These are phyloP conservation scores for Abrus pulchellus DNA, from an alignment of 306 rosid species.

Conservation along the genomic window DNA sequence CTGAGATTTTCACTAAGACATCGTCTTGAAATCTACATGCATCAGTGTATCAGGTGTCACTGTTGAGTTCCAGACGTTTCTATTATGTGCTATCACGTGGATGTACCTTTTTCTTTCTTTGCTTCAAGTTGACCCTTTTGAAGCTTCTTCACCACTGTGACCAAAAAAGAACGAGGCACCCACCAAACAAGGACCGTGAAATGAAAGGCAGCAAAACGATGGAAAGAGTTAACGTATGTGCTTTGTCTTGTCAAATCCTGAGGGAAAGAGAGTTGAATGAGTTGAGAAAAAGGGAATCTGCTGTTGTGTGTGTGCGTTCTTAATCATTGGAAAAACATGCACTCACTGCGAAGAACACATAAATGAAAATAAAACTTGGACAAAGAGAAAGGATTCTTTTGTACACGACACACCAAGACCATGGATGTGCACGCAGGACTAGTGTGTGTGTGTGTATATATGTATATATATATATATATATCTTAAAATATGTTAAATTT, in stretches of 20 bases:
- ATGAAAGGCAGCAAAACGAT: background rate
- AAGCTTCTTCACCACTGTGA: background rate
- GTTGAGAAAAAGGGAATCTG: background rate
- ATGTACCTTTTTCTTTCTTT: slow-evolving; percentile 8
- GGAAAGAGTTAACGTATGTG: background rate
- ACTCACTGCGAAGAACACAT: background rate
- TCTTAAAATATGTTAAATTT: too few species aligned
- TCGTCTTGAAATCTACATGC: slow-evolving; percentile 48
- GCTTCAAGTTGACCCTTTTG: background rate
- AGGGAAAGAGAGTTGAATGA: too few species aligned
- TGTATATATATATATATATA: too few species aligned
- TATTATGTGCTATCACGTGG: slow-evolving; percentile 34
- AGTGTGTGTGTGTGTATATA: too few species aligned
- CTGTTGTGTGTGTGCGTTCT: background rate
- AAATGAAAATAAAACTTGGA: too few species aligned
- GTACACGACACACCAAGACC: too few species aligned
- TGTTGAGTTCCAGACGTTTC: slow-evolving; percentile 29
- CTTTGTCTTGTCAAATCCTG: background rate
- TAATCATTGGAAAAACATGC: background rate
- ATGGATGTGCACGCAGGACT: too few species aligned
- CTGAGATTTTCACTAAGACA: slow-evolving; percentile 35
- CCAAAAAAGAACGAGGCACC: background rate
- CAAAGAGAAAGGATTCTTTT: too few species aligned
- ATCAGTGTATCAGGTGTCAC: slow-evolving; percentile 30
- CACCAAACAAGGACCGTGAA: background rate